Evolutionary conservation across 306 rosid species (phyloP).

Genomic region (Quercus berberidifolia): DNA sequence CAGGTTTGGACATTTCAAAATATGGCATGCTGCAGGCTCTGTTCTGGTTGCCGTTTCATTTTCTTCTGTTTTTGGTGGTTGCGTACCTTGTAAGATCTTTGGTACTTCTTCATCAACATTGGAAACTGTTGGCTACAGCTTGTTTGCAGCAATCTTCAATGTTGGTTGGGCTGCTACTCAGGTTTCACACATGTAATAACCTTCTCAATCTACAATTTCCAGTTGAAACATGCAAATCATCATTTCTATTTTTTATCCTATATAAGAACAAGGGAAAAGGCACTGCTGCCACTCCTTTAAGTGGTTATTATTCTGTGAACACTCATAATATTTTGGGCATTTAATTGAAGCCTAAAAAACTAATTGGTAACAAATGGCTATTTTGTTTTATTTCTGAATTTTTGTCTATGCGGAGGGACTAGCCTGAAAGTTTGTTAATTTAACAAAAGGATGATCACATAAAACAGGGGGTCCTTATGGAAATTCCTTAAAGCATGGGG

Average conservation of each 20-base stretch:
- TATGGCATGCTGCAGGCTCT: slow-evolving; percentile 99
- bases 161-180: slow-evolving; percentile 98
- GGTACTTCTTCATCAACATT: slow-evolving; percentile 46
- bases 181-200: slow-evolving; percentile 91
- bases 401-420: not conserved
- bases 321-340: not conserved
- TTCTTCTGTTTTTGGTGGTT: slow-evolving; percentile 94
- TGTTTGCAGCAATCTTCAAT: slow-evolving; percentile 89
- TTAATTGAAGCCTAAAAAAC: not conserved
- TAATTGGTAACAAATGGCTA: not conserved
- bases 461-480: not conserved
- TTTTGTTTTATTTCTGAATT: not conserved
- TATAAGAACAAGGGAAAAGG: not conserved
- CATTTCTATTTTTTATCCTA: not conserved
- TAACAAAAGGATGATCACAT: not conserved
- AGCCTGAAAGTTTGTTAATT: not conserved
- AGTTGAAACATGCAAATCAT: not conserved
- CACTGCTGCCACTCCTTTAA: not conserved
- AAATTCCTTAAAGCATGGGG: not conserved
- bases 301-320: not conserved
- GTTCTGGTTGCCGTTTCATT: slow-evolving; percentile 88
- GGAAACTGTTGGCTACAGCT: slow-evolving; percentile 77
- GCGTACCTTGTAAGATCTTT: slow-evolving; percentile 71
- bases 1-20: slow-evolving; percentile 89
- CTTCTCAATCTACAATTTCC: slow-evolving; percentile 13